Base-by-base conservation (phyloP, 345 rosid genomes). In the Kandelia obovata region DNA sequence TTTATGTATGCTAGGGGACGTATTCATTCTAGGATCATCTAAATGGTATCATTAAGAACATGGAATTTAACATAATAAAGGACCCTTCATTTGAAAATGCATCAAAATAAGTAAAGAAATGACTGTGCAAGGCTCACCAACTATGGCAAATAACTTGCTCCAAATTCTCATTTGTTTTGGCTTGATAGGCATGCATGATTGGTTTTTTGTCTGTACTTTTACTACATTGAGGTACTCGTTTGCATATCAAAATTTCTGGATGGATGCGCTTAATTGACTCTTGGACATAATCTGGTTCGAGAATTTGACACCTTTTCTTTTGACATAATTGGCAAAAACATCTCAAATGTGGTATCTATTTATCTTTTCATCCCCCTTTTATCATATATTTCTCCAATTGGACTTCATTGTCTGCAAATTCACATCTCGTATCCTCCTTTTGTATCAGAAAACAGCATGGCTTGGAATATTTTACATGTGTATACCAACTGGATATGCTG, bases 381-480 rank as follows among this genome's bases (percentile, higher is more conserved):
- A 43, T 13, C 53, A 37, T 20, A 37, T 34, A 25, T 39, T 5
- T 28, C 7, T 58, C 25, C 43, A 60, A 2, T 27, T 68, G 43
- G 30, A 28, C 53, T 21, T 34, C 60, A 34, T 30, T 39, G 39
- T 51, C 66, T 58, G 6, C 43, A 60, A 65, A 60, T 19, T 51
- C 37, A 47, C 47, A 62, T 26, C 47, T 80, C n/a, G 31, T 60
- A 37, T 6, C 39, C 55, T 72, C 61, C 71, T 61, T 81, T 74
- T 81, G 28, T 62, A 47, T 62, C 88, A 94, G 98, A 91, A 89
- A 91, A 82, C 95, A 25, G 86, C 78, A 19, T 94, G 98, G 98
- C 90, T 94, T 69, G 86, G 85, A 53, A 80, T 88, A 77, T 94
- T 94, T 85, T 94, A 89, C 83, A 94, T 94, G 98, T 94, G 96